Percentiles rank a stretch among this genome's conserved stretches.
These are phyloP conservation scores for Decorospora gaudefroyi DNA, from an alignment of 2,329 filamentous ascomycete species.

Conservation along the genomic window DNA sequence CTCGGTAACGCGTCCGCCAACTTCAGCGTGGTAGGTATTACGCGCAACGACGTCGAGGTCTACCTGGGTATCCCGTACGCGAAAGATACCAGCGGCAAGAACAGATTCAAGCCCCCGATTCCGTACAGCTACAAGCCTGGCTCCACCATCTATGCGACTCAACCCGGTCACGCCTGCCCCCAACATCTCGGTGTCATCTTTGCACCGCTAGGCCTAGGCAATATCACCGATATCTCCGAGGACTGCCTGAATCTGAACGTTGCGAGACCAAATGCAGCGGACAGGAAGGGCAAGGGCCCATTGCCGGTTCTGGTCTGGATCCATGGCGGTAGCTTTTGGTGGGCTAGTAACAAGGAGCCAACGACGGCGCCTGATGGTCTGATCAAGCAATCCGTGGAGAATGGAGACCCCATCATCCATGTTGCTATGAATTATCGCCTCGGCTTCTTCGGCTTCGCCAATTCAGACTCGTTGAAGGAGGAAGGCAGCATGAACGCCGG, in stretches of 20 bases:
- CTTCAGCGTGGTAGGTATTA: constrained; percentile 52
- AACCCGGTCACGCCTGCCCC: constrained; percentile 53
- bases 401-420: constrained; percentile 48
- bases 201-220: constrained; percentile 37
- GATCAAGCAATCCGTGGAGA: constrained; percentile 53
- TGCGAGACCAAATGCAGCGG: constrained; percentile 55
- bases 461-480: constrained; percentile 38
- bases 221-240: constrained; percentile 52
- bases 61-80: constrained; percentile 57
- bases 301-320: constrained; percentile 66
- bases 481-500: constrained; percentile 47
- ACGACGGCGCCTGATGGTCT: constrained; percentile 53
- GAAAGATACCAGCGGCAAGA: constrained; percentile 52
- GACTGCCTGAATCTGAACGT: constrained; percentile 67
- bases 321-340: constrained; percentile 54
- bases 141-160: constrained; percentile 47
- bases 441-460: constrained; percentile 48
- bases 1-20: constrained; percentile 14
- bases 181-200: constrained; percentile 45
- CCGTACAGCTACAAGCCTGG: constrained; percentile 42
- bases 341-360: constrained; percentile 40
- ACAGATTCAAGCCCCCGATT: constrained; percentile 55
- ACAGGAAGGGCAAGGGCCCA: constrained; percentile 29
- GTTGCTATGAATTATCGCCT: constrained; percentile 47
- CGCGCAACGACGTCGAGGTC: constrained; percentile 53